These are phyloP conservation scores for Neurospora sp. DNA, from an alignment of 495 filamentous ascomycete genomes.

Conservation along the genomic window DNA sequence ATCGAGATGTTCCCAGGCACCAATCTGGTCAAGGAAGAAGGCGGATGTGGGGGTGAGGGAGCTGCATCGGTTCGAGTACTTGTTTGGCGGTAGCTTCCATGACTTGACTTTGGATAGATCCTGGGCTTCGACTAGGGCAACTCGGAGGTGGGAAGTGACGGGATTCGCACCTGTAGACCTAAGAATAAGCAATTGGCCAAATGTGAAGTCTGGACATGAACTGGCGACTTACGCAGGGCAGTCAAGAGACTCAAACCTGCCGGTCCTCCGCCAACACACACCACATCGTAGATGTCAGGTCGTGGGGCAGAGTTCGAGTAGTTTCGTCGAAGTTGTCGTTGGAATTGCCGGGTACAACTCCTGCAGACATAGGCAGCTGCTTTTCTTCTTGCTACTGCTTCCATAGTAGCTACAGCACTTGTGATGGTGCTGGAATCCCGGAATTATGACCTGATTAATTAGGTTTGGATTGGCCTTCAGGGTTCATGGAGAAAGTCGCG, in stretches of 20 bases:
- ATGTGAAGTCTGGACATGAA: background rate
- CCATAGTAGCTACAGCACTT: slow-evolving; percentile 9
- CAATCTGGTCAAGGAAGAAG: slow-evolving; percentile 60
- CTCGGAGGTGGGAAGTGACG: slow-evolving; percentile 62
- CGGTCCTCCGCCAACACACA: slow-evolving; percentile 93
- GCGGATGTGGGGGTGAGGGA: slow-evolving; percentile 83
- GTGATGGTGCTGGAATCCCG: background rate
- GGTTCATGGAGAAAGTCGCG: background rate
- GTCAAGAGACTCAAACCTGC: slow-evolving; percentile 82
- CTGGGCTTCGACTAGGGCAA: slow-evolving; percentile 86
- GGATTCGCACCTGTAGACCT: slow-evolving; percentile 47
- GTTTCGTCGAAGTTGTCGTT: slow-evolving; percentile 18
- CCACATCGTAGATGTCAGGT: slow-evolving; percentile 79
- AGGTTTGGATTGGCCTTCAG: background rate
- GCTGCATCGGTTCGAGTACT: slow-evolving; percentile 88
- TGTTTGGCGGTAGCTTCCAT: slow-evolving; percentile 53
- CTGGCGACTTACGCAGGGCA: slow-evolving; percentile 59
- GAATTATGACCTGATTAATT: background rate
- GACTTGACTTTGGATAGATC: slow-evolving; percentile 56
- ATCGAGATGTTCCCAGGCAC: slow-evolving; percentile 75
- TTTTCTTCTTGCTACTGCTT: slow-evolving; percentile 11
- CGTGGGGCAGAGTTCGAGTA: slow-evolving; percentile 27
- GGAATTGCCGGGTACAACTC: slow-evolving; percentile 32
- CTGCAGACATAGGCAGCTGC: slow-evolving; percentile 30
- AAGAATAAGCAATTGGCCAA: slow-evolving; percentile 2